Evolutionary conservation across 768 basidiomycete species (phyloP), one percentile per base, ranked within the genome.

Genomic region (Chalciporus piperatus): DNA sequence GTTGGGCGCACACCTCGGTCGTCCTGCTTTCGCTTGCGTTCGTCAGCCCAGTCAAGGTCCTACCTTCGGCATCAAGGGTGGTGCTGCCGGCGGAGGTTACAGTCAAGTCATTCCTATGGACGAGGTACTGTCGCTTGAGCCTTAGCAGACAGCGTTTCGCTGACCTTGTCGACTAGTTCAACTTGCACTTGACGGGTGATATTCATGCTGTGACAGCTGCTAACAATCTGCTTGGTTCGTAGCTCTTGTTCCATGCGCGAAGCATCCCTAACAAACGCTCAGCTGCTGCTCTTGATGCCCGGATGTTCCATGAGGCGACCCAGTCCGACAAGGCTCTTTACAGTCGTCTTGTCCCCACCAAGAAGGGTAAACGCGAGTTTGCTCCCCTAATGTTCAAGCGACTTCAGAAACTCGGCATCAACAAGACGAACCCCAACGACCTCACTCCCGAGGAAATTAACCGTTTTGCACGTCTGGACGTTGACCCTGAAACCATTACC

Each of bases 61-160:
- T 30, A 98, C 96, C 0, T 99, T 98, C 67, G 96, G 96, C 59
- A 97, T 99, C 77, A 99, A 99, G 72, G 96, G 96, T 59, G 97
- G 96, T 61, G 96, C 96, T 33, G 96, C 96, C 39, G 96, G 97
- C 37, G 96, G 96, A 54, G 96, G 96, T 47, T 99, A 98, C 75
- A 93, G 92, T 67, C 95, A 97, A 67, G 91, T 99, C 63, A 98
- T 98, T 72, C 96, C 96, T 38, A 98, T 98, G 96, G 96, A 98
- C 64, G 96, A 98, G 75, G 89, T 89, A 57, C 48, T 69, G 54
- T 14, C 4, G 25, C 0, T 22, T 9, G 8, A 3, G 7, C 3
- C 51, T 61, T 46, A 48, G 30, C 19, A 23, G 30, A 27, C 10
- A 45, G 20, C 38, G 8, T 19, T 23, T 39, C 1, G 13, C 47